These are phyloP conservation scores for Boletus tylopilopsis DNA, from an alignment of 768 basidiomycete genomes.

Conservation along the genomic window DNA sequence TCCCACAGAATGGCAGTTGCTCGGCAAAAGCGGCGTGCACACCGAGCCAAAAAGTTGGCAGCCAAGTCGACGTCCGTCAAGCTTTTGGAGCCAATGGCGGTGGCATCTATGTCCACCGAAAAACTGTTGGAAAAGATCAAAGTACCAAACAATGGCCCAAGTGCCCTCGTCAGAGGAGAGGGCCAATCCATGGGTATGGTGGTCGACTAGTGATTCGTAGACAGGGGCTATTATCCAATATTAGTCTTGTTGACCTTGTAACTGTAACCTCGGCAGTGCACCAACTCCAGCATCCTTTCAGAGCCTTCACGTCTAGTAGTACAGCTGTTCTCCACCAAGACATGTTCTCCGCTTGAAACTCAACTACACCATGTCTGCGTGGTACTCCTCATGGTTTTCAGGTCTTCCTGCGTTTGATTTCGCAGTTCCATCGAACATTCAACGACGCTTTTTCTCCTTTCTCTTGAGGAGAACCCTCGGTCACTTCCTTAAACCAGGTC, in stretches of 20 bases:
- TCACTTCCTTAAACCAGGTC: conserved; percentile 83
- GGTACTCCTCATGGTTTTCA: conserved; percentile 56
- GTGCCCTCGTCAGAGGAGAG: conserved; percentile 77
- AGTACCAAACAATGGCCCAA: conserved; percentile 56
- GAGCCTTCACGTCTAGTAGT: no score
- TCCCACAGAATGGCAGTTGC: conserved; percentile 74
- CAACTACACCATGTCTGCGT: conserved; percentile 40
- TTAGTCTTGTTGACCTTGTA: no score
- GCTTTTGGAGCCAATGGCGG: conserved; percentile 60
- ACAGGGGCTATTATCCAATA: conserved; percentile 21
- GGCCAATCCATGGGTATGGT: conserved; percentile 93
- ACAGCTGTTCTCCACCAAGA: background rate
- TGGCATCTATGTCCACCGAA: conserved; percentile 40
- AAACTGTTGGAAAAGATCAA: conserved; percentile 77
- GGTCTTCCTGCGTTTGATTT: conserved; percentile 63
- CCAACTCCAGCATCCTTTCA: no score
- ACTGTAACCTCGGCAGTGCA: no score
- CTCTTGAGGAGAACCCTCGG: conserved; percentile 80
- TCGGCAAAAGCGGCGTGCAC: conserved; percentile 71
- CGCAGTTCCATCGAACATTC: conserved; percentile 66
- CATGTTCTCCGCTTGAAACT: conserved; percentile 18
- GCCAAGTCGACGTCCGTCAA: conserved; percentile 53
- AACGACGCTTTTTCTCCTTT: conserved; percentile 88
- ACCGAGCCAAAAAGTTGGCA: conserved; percentile 63
- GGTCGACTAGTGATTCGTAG: conserved; percentile 45